These are phyloP conservation scores for Pseudogymnoascus sp. DNA, from an alignment of 2,329 filamentous ascomycete species.

Conservation along the genomic window DNA sequence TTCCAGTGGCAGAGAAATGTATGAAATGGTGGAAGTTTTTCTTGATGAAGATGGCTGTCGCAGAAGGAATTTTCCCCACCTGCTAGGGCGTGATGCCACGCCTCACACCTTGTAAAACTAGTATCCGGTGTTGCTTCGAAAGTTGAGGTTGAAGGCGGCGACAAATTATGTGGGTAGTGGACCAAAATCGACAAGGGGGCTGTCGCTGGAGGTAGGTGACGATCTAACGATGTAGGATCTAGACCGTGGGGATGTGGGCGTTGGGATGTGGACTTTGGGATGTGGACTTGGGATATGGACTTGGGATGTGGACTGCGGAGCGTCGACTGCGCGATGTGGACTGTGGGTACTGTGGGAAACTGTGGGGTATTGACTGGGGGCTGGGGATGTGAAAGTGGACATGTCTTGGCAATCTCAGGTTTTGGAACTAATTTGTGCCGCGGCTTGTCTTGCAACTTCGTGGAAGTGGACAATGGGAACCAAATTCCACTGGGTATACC, in stretches of 20 bases:
- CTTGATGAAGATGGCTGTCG: not conserved
- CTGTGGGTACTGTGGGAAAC: not conserved
- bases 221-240: not conserved
- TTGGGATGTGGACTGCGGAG: not conserved
- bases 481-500: not conserved
- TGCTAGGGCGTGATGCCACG: not conserved
- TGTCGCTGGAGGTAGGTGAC: not conserved
- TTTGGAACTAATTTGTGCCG: not conserved
- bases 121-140: not conserved
- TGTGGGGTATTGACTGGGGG: not conserved
- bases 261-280: not conserved
- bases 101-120: not conserved
- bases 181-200: not conserved
- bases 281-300: not conserved
- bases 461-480: not conserved
- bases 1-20: not conserved
- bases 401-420: not conserved
- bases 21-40: not conserved
- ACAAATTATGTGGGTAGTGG: not conserved
- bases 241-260: not conserved
- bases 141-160: not conserved
- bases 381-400: not conserved
- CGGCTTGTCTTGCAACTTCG: not conserved
- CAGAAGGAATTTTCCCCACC: not conserved
- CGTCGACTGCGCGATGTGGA: not conserved